Conservation (phyloP, 2,329 filamentous ascomycete genomes). For the Botryotinia narcissicola region DNA sequence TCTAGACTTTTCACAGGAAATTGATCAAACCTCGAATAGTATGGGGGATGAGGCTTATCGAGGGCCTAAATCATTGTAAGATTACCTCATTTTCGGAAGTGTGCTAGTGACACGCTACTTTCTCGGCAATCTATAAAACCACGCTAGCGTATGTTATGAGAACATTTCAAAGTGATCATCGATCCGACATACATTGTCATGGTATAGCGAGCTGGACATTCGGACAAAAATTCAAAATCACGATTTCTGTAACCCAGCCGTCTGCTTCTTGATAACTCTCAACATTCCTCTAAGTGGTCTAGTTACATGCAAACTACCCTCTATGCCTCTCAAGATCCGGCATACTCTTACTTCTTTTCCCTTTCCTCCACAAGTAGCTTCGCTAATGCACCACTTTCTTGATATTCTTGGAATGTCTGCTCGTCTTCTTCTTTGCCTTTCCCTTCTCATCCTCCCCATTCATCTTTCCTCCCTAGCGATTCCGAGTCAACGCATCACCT, state of each 20-base stretch:
- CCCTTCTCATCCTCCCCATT: background rate
- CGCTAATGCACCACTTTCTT: too few species aligned
- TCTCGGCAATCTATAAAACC: background rate
- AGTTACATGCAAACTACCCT: too few species aligned
- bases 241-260: too few species aligned
- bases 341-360: too few species aligned
- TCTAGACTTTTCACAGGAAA: accelerated
- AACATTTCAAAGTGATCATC: background rate
- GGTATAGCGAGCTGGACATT: background rate
- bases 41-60: background rate
- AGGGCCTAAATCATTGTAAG: too few species aligned
- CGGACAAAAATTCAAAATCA: too few species aligned
- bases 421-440: background rate
- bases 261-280: too few species aligned
- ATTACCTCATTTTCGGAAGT: background rate
- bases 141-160: background rate
- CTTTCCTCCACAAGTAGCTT: too few species aligned
- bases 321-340: background rate
- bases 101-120: background rate
- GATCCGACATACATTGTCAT: background rate
- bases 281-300: too few species aligned
- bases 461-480: too few species aligned
- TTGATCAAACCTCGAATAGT: background rate
- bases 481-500: too few species aligned
- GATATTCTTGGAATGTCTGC: too few species aligned